These are phyloP conservation scores for Fibroporia radiculosa DNA, from an alignment of 768 basidiomycete genomes.

Conservation along the genomic window DNA sequence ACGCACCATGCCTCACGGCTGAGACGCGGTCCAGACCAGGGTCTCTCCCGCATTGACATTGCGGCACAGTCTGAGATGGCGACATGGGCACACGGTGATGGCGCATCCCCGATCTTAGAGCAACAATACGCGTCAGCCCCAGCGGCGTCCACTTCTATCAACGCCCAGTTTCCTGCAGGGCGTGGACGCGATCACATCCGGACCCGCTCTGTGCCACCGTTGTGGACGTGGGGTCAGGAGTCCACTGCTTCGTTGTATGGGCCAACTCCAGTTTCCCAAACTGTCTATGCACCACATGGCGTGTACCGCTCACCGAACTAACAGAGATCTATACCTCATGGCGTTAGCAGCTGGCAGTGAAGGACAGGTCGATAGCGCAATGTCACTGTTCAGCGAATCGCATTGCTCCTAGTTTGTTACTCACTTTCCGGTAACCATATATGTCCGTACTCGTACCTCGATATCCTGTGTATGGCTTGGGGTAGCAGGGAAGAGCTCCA, in stretches of 20 bases:
- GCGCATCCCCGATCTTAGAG: conserved; percentile 8
- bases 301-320: conserved; percentile 4
- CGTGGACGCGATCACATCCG: conserved; percentile 18
- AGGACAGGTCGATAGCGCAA: no score
- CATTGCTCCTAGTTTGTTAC: no score
- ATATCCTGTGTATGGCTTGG: no score
- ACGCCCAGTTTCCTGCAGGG: conserved; percentile 14
- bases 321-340: neutral
- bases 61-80: conserved; percentile 6
- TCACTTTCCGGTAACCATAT: no score
- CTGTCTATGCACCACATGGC: conserved; percentile 5
- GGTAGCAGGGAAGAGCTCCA: neutral
- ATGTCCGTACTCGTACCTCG: neutral
- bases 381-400: no score
- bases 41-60: conserved; percentile 1
- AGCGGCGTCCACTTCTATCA: conserved; percentile 13
- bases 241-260: neutral
- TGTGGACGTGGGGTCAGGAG: conserved; percentile 8
- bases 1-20: neutral
- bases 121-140: conserved; percentile 18
- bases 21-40: neutral
- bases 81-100: conserved; percentile 14
- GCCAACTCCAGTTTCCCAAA: neutral
- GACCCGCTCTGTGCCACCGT: conserved; percentile 17
- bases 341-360: no score